phyloP scores from a whole-genome alignment of 2,329 filamentous ascomycete genomes.

The Chaetomium strumarium region DNA sequence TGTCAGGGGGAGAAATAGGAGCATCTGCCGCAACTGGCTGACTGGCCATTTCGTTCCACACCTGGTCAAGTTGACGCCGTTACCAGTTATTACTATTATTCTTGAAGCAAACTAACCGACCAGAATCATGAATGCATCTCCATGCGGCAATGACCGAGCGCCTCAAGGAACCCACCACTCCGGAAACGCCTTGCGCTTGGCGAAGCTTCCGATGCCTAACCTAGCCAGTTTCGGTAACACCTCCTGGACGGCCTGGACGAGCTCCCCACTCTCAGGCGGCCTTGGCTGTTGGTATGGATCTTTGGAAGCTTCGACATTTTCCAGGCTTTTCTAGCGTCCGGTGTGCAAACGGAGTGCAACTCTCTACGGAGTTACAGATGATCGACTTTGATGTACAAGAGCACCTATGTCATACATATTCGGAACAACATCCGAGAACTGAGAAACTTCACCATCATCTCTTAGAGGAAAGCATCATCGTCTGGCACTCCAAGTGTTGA shows the following conservation, averaged over 20 bases:
- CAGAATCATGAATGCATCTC: background rate
- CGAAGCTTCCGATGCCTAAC: conserved; percentile 8
- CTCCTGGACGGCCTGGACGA: conserved; percentile 9
- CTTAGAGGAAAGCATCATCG: no score
- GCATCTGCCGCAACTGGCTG: no score
- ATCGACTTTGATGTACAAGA: background rate
- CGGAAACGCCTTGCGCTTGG: background rate
- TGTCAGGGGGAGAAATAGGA: background rate
- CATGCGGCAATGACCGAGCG: background rate
- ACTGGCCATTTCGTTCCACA: no score
- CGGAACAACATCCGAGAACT: no score
- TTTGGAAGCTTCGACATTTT: conserved; percentile 14
- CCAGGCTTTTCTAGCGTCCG: background rate
- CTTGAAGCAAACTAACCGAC: no score
- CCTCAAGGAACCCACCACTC: no score
- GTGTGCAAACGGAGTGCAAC: background rate
- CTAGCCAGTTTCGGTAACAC: conserved; percentile 7
- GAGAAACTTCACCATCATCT: no score
- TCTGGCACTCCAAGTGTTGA: no score
- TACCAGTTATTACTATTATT: no score
- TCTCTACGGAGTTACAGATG: background rate
- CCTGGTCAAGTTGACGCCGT: no score
- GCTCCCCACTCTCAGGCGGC: background rate
- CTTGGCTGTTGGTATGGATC: background rate
- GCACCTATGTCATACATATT: no score